Evolutionary conservation across 306 rosid species (phyloP).

Genomic region (Quillaja saponaria): DNA sequence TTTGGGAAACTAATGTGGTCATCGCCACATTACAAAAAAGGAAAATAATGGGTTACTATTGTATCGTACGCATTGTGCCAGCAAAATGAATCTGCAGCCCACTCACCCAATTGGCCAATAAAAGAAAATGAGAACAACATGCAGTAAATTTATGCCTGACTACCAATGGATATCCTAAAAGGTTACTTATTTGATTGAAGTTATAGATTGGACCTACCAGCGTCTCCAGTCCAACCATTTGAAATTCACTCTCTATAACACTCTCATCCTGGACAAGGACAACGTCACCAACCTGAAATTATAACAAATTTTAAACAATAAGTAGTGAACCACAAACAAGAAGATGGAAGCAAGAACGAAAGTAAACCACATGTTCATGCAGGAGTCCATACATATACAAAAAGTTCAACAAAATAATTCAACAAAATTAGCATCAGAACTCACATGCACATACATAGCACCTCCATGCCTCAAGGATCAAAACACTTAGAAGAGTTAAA

Average conservation of each 20-base stretch:
- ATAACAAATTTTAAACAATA: conserved; percentile 25
- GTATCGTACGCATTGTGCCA: too few species aligned
- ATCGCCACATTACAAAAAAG: too few species aligned
- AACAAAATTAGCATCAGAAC: conserved; percentile 17
- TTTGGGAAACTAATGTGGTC: conserved; percentile 12
- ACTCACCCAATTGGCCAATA: too few species aligned
- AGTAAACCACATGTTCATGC: conserved; percentile 1
- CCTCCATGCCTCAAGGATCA: too few species aligned
- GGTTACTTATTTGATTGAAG: too few species aligned
- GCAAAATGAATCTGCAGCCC: too few species aligned
- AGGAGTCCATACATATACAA: conserved; percentile 1
- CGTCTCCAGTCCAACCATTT: conserved; percentile 81
- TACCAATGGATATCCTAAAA: too few species aligned
- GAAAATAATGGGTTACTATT: too few species aligned
- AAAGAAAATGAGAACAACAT: too few species aligned
- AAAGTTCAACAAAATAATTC: conserved; percentile 2
- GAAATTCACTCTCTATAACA: conserved; percentile 64
- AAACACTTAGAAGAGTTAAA: conserved; percentile 3
- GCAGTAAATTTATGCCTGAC: too few species aligned
- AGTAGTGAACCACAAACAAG: background rate
- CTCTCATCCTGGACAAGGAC: conserved; percentile 83
- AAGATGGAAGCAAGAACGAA: conserved; percentile 17
- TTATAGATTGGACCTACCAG: too few species aligned
- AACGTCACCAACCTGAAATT: conserved; percentile 89
- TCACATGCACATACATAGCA: conserved; percentile 3